These are phyloP conservation scores for Naganishia cerealis DNA, from an alignment of 1,284 basidiomycete species.

Conservation along the genomic window DNA sequence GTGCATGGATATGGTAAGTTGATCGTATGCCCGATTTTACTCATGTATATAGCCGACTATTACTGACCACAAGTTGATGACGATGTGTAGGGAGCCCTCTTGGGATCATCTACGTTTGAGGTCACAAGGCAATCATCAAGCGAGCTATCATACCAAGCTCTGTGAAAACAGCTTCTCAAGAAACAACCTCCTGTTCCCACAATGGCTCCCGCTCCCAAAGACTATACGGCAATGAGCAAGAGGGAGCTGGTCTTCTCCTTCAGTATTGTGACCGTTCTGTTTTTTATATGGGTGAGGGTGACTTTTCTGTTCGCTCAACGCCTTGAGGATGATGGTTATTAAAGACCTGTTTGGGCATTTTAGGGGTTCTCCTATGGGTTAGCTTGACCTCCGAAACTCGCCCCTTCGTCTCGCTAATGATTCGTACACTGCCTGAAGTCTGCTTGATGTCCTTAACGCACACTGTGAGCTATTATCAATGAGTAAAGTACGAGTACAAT, in stretches of 20 bases:
- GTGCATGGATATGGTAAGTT: too few species aligned
- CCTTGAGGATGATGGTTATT: background rate
- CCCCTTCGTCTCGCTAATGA: background rate
- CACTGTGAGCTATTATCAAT: constrained; percentile 31
- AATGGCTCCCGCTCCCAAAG: constrained; percentile 33
- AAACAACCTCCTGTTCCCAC: constrained; percentile 1
- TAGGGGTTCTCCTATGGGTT: constrained; percentile 38
- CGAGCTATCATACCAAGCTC: too few species aligned
- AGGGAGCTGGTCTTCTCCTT: constrained; percentile 37
- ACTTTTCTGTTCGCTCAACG: background rate
- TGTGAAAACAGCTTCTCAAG: background rate
- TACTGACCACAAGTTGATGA: too few species aligned
- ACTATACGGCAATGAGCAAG: constrained; percentile 37
- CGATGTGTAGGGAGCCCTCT: too few species aligned
- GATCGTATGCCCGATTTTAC: too few species aligned
- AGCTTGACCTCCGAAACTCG: background rate
- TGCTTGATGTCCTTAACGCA: constrained; percentile 42
- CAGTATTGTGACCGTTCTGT: constrained; percentile 37
- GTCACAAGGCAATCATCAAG: background rate
- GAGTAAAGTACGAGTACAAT: background rate
- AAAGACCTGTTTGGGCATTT: constrained; percentile 4
- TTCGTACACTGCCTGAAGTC: background rate
- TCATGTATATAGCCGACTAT: too few species aligned
- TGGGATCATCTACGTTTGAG: too few species aligned
- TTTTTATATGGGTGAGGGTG: constrained; percentile 39